Percentiles rank a stretch among this genome's conserved stretches.
Evolutionary conservation across 2,329 filamentous ascomycete species (phyloP).

Genomic region (Aspergillus clavatus): DNA sequence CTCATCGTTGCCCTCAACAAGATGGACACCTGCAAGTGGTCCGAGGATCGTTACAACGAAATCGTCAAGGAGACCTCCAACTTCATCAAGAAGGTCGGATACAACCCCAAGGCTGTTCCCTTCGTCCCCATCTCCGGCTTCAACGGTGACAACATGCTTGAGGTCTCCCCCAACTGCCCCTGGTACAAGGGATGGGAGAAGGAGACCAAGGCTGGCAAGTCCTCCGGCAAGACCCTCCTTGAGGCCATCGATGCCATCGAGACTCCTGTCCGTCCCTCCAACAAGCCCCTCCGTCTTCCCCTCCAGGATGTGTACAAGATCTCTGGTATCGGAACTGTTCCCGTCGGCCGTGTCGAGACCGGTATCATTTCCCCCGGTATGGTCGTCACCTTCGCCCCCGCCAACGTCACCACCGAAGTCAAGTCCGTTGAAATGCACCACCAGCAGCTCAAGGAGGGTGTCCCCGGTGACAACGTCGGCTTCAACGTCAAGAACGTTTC

Average conservation of each 20-base stretch:
- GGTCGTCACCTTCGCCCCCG: slow-evolving; percentile 94
- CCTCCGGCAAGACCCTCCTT: slow-evolving; percentile 92
- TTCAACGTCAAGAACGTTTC: slow-evolving; percentile 99
- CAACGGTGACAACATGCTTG: slow-evolving; percentile 99
- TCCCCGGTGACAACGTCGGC: slow-evolving; percentile 99
- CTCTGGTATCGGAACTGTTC: slow-evolving; percentile 99
- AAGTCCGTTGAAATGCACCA: slow-evolving; percentile 99
- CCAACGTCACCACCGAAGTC: slow-evolving; percentile 99
- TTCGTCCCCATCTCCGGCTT: slow-evolving; percentile 99
- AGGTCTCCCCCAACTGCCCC: slow-evolving; percentile 83
- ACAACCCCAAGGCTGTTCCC: slow-evolving; percentile 97
- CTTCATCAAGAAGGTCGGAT: slow-evolving; percentile 99
- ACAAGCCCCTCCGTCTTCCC: slow-evolving; percentile 99
- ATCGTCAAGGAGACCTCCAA: slow-evolving; percentile 99
- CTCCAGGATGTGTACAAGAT: slow-evolving; percentile 99
- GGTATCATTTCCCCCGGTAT: slow-evolving; percentile 81
- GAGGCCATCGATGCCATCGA: slow-evolving; percentile 98
- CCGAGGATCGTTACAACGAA: slow-evolving; percentile 91
- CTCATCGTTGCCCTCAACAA: slow-evolving; percentile 99
- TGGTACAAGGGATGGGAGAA: slow-evolving; percentile 99
- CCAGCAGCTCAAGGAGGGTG: slow-evolving; percentile 94
- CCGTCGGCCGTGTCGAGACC: slow-evolving; percentile 99
- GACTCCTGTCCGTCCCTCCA: slow-evolving; percentile 82
- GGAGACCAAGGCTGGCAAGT: slow-evolving; percentile 87
- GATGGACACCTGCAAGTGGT: slow-evolving; percentile 99